These are phyloP conservation scores for Tulasnella sp. DNA, from an alignment of 768 basidiomycete species.

Conservation along the genomic window DNA sequence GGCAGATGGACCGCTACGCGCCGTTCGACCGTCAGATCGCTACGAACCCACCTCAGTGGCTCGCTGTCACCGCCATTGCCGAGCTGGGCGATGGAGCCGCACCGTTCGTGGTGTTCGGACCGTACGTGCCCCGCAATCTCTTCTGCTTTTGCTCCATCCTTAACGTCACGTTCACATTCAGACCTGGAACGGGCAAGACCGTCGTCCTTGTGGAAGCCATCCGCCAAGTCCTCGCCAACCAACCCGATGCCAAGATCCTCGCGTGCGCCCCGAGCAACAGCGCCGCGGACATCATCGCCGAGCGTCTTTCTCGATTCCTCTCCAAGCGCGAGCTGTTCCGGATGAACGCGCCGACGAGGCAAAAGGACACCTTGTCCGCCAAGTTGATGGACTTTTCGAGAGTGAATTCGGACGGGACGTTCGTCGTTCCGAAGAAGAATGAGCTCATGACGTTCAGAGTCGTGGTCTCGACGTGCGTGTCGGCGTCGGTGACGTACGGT, in stretches of 20 bases:
- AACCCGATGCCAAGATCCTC: slow-evolving; percentile 38
- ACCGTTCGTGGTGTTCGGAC: slow-evolving; percentile 53
- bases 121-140: slow-evolving; percentile 27
- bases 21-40: background rate
- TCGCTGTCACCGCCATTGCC: slow-evolving; percentile 40
- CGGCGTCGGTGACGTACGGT: background rate
- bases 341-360: slow-evolving; percentile 40
- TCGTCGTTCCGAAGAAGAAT: slow-evolving; percentile 36
- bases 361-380: slow-evolving; percentile 28
- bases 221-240: slow-evolving; percentile 35
- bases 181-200: slow-evolving; percentile 58
- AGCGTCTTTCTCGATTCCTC: slow-evolving; percentile 27
- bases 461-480: slow-evolving; percentile 46
- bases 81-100: slow-evolving; percentile 35
- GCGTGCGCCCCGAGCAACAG: slow-evolving; percentile 59
- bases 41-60: slow-evolving; percentile 36
- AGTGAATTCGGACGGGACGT: slow-evolving; percentile 30
- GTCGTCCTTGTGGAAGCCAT: slow-evolving; percentile 55
- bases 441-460: slow-evolving; percentile 36
- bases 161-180: slow-evolving; percentile 18
- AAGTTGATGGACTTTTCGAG: slow-evolving; percentile 30
- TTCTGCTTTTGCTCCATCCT: background rate
- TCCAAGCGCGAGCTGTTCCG: slow-evolving; percentile 34
- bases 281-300: slow-evolving; percentile 46
- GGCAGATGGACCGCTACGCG: slow-evolving; percentile 10